These are phyloP conservation scores for Podila clonocystis DNA, from an alignment of 192 early-diverging fungal genomes.

Conservation along the genomic window DNA sequence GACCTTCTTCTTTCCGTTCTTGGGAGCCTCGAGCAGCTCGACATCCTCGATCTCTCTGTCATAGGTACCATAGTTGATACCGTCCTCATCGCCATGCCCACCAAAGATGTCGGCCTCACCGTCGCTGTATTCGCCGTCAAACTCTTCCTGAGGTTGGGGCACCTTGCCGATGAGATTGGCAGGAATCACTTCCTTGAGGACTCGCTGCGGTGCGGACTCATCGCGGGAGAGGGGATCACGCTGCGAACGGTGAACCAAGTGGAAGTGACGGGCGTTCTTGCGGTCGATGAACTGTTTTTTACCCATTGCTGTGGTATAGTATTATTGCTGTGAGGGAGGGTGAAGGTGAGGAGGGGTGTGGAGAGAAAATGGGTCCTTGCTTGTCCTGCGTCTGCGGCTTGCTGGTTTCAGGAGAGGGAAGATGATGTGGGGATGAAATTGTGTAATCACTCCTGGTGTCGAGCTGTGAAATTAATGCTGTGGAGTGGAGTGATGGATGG, in stretches of 20 bases:
- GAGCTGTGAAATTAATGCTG: no score
- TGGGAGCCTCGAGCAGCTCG: conserved; percentile 50
- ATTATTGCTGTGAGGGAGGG: background rate
- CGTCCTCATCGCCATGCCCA: conserved; percentile 23
- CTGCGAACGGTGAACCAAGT: conserved; percentile 96
- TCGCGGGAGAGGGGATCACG: conserved; percentile 92
- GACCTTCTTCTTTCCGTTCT: conserved; percentile 37
- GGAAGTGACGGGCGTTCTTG: conserved; percentile 83
- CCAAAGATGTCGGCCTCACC: conserved; percentile 55
- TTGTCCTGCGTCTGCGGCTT: no score
- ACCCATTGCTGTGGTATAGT: conserved; percentile 47
- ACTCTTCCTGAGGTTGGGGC: conserved; percentile 49
- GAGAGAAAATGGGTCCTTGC: no score
- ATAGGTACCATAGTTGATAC: conserved; percentile 49
- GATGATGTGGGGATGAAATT: no score
- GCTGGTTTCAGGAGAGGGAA: no score
- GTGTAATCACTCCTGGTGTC: no score
- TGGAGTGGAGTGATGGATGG: no score
- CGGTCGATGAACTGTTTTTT: conserved; percentile 92
- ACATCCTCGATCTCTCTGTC: conserved; percentile 52
- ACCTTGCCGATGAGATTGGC: conserved; percentile 64
- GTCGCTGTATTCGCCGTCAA: conserved; percentile 12
- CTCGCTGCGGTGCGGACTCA: conserved; percentile 76
- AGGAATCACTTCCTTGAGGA: conserved; percentile 82
- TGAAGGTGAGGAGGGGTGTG: no score